Evolutionary conservation across 2,329 filamentous ascomycete species (phyloP), one percentile per base, ranked within the genome.

Genomic region (Aspergillus puulaauensis): DNA sequence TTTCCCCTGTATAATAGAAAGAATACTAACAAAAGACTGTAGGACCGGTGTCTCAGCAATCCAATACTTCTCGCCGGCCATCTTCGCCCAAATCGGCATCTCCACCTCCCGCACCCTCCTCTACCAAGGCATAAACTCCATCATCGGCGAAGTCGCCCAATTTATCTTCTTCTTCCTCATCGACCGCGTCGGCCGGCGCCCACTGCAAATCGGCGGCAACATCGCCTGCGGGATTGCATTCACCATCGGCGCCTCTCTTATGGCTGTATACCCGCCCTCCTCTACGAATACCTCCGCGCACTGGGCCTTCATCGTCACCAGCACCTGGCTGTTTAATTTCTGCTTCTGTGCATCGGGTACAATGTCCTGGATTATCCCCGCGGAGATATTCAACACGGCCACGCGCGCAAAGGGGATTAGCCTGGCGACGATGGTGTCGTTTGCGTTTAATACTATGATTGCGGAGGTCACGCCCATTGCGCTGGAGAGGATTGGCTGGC

Each of bases 101-200:
- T 56, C 54, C 14, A 56, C 54, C 15, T 56, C 54, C 4, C 19
- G 46, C 6, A 56, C 54, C 0, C 54, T 56, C 6, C 40, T 56
- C 14, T 56, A 56, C 47, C 54, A 56, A 41, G 54, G 54, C 40
- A 56, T 56, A 9, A 56, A 56, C 47, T 37, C 23, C 11, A 45
- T 56, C 4, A 56, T 56, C 47, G 54, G 54, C 54, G 54, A 56
- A 40, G n/a, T 56, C 19, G 54, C 54, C 7, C 54, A 56, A n/a
- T 51, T 56, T 15, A 56, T 56, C 40, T 56, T 56, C 47, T 56
- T 56, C 40, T 56, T 56, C 40, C 54, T 56, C 2, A 56, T 56
- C 54, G 54, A 56, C 40, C 54, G 54, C 11, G 54, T 56, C 24
- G 54, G 54, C 4, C 54, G 54, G 1, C 54, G 54, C 14, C 54